A percentile compares a stretch with the other conserved stretches of the same genome.
Evolutionary conservation across 257 asterid genomes (phyloP).

Genomic region (Plantago ovata): DNA sequence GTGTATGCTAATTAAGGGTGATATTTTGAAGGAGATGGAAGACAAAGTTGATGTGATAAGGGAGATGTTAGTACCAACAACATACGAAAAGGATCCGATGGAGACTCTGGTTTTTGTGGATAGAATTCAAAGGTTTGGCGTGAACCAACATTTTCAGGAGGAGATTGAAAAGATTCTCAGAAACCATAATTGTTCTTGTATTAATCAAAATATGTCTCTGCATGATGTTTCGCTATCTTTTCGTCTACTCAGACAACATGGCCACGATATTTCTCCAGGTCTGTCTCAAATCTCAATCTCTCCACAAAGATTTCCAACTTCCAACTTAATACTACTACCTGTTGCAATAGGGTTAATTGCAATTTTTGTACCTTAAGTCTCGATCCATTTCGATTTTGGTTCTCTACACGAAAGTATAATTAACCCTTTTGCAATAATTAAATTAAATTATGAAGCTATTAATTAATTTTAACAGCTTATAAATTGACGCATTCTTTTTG

Average conservation of each 20-base stretch:
- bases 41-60: conserved; percentile 13
- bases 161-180: conserved; percentile 24
- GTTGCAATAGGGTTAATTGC: too few species aligned
- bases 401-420: too few species aligned
- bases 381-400: too few species aligned
- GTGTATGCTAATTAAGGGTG: too few species aligned
- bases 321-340: too few species aligned
- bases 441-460: too few species aligned
- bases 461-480: too few species aligned
- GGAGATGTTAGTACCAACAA: conserved; percentile 3
- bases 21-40: background rate
- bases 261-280: conserved; percentile 34
- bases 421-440: too few species aligned
- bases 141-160: conserved; percentile 20
- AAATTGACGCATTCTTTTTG: too few species aligned
- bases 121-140: conserved; percentile 22
- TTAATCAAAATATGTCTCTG: background rate
- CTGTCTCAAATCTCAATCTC: conserved; percentile 1
- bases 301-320: conserved; percentile 20
- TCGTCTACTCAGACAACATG: conserved; percentile 42
- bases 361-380: too few species aligned
- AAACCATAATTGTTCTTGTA: background rate
- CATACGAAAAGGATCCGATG: conserved; percentile 1
- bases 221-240: conserved; percentile 36
- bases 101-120: conserved; percentile 26